phyloP scores from a whole-genome alignment of 2,329 filamentous ascomycete genomes.

The Fusarium neocosmosporiellum region DNA sequence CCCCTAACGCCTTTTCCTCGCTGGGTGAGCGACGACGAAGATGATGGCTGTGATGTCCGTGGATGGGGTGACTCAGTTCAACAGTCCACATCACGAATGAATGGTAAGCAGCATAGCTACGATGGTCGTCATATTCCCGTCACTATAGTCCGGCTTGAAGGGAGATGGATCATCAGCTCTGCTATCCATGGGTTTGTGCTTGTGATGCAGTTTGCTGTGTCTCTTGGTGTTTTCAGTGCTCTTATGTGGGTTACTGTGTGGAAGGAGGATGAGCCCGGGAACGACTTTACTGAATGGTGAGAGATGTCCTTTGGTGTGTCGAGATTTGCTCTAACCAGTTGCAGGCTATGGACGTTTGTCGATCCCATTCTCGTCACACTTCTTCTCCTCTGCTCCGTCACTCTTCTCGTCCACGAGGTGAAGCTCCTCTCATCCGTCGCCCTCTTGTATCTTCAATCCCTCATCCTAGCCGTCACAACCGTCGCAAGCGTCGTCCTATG shows the following conservation, averaged over 20 bases:
- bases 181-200: constrained; percentile 44
- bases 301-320: background rate
- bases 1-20: constrained; percentile 46
- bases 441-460: constrained; percentile 43
- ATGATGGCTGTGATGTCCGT: constrained; percentile 22
- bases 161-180: constrained; percentile 28
- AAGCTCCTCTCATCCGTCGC: constrained; percentile 41
- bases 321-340: background rate
- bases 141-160: constrained; percentile 12
- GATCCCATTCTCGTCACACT: constrained; percentile 32
- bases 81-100: background rate
- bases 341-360: constrained; percentile 44
- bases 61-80: constrained; percentile 19
- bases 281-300: constrained; percentile 42
- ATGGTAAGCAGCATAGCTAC: constrained; percentile 8
- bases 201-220: constrained; percentile 39
- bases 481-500: constrained; percentile 33
- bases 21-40: constrained; percentile 34
- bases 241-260: constrained; percentile 44
- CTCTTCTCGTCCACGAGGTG: constrained; percentile 43
- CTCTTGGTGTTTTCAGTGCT: constrained; percentile 41
- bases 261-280: constrained; percentile 35
- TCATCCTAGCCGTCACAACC: constrained; percentile 39
- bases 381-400: constrained; percentile 37
- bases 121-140: constrained; percentile 7